Evolutionary conservation across 306 rosid species (phyloP), one percentile per base, ranked within the genome.

Genomic region (Clitoria ternatea): DNA sequence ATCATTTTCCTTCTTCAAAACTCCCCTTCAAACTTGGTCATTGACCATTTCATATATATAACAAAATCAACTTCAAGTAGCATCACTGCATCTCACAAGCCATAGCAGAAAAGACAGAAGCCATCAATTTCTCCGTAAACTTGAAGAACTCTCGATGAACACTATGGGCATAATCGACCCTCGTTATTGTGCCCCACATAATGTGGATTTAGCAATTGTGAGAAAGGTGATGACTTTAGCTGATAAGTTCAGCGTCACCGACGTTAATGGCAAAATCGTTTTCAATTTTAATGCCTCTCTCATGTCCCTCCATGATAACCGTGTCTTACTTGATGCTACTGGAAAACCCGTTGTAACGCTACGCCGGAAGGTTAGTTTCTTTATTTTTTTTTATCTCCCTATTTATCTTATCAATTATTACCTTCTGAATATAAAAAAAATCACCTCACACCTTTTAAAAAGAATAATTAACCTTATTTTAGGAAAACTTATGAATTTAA

Each of bases 261-360:
- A 87, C 55, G 29, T 70, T 17, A 80, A 87, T 9, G 84, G 81
- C 20, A 80, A 70, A 76, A 30, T 69, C 12, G 11, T 85, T 24
- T 89, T 89, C 80, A 87, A 70, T n/a, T 64, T 87, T 3, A 81
- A 74, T 15, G 87, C 80, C 15, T 69, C 68, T 19, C n/a, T 70
- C n/a, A 18, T 72, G 1, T 54, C 83, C 79, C 23, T 79, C 30
- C 83, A 18, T 30, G 82, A 79, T 14, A 87, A 76, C 22, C 89
- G 85, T 35, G 71, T 76, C 40, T 69, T 89, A 3, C 60, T 79
- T 0, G 96, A 87, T 8, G 49, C 84, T 23, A 61, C 84, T 2
- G 87, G 84, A 10, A 50, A 74, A 30, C 77, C 87, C 44, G 8
- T 88, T 30, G 6, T 79, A 19, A 83, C 90, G 0, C 66, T 85